Percentiles rank a stretch among this genome's conserved stretches.
phyloP scores from a whole-genome alignment of 331 rosid genomes.

The Telfairia occidentalis region DNA sequence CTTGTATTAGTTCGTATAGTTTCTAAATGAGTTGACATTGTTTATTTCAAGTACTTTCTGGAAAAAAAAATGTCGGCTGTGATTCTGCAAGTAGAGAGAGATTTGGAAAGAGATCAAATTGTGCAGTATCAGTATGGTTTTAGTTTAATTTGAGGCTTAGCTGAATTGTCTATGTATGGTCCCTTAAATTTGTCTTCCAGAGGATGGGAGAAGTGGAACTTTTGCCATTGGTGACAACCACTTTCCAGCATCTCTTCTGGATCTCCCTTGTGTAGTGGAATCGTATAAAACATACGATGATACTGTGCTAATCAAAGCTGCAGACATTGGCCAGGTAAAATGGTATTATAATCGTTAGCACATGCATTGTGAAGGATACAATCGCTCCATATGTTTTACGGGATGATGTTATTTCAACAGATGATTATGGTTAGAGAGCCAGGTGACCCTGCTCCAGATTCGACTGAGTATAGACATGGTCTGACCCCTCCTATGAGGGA shows the following conservation, averaged over 20 bases:
- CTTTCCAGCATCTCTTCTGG: constrained; percentile 72
- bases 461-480: constrained; percentile 69
- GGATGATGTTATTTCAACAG: constrained; percentile 21
- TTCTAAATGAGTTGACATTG: no score
- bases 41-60: background rate
- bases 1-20: no score
- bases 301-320: constrained; percentile 59
- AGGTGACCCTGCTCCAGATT: constrained; percentile 37
- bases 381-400: background rate
- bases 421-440: constrained; percentile 72
- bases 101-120: background rate
- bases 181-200: constrained; percentile 18
- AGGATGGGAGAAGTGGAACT: constrained; percentile 67
- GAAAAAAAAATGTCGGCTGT: background rate
- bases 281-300: constrained; percentile 82
- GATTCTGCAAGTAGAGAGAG: background rate
- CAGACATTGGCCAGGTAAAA: constrained; percentile 69
- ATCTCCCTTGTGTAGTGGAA: constrained; percentile 76
- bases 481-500: constrained; percentile 96
- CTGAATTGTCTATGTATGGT: background rate
- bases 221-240: constrained; percentile 54
- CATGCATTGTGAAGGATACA: background rate
- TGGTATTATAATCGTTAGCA: background rate
- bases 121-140: background rate
- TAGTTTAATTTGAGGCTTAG: background rate